Evolutionary conservation across 805 yeast species (phyloP).

Genomic region (Saccharomycopsis sp.): DNA sequence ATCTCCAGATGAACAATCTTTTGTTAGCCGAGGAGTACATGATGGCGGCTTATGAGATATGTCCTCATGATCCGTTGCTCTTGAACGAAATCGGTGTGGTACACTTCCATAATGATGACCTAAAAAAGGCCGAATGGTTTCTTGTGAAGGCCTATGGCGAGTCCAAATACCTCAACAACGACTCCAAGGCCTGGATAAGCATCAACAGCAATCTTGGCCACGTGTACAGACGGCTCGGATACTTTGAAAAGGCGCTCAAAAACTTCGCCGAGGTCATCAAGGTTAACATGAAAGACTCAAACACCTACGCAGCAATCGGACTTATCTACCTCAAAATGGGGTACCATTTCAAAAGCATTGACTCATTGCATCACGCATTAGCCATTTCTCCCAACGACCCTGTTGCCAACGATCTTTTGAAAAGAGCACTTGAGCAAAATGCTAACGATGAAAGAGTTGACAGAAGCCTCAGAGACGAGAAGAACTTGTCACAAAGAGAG

Average conservation of each 20-base stretch:
- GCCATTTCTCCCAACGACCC: conserved; percentile 76
- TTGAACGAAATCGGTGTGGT: conserved; percentile 91
- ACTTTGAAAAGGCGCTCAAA: conserved; percentile 57
- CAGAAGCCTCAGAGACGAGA: conserved; percentile 4
- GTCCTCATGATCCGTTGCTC: conserved; percentile 79
- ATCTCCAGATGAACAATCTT: conserved; percentile 77
- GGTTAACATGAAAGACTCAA: conserved; percentile 63
- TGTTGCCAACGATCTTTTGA: conserved; percentile 73
- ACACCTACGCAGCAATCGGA: conserved; percentile 78
- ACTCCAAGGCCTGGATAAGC: conserved; percentile 76
- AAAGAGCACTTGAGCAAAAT: conserved; percentile 58
- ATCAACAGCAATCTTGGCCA: conserved; percentile 86
- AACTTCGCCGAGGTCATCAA: conserved; percentile 73
- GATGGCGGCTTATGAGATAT: conserved; percentile 63
- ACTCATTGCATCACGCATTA: conserved; percentile 71
- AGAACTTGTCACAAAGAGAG: neutral
- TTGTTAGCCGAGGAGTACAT: conserved; percentile 83
- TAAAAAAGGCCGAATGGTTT: conserved; percentile 60
- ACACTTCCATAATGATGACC: conserved; percentile 68
- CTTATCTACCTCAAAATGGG: conserved; percentile 69
- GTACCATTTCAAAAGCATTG: conserved; percentile 59
- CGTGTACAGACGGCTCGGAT: conserved; percentile 64
- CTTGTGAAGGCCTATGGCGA: conserved; percentile 66
- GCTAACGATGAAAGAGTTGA: neutral
- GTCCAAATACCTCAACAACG: conserved; percentile 63